Percentiles rank a stretch among this genome's conserved stretches.
phyloP scores from a whole-genome alignment of 441 rosid genomes.

The Populus hybrid region DNA sequence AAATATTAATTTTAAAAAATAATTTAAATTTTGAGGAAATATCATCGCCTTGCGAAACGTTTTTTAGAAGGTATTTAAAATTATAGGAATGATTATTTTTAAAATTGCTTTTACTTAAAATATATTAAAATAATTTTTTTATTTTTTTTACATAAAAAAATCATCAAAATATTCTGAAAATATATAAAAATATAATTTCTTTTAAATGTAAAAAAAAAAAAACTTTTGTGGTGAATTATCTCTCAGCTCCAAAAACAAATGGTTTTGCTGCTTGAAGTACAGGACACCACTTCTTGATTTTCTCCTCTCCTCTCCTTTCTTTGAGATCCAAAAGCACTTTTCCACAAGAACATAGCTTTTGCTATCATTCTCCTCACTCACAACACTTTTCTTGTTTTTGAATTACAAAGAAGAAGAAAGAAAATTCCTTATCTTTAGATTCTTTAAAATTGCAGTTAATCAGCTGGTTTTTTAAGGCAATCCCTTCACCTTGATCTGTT shows the following conservation, averaged over 20 bases:
- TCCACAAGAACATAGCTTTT: background rate
- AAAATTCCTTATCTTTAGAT: slow-evolving; percentile 18
- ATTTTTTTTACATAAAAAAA: no score
- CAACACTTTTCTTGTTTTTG: slow-evolving; percentile 2
- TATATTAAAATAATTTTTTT: no score
- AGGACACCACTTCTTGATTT: background rate
- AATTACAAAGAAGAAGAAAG: background rate
- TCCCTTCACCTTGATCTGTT: slow-evolving; percentile 19
- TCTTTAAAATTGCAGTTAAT: slow-evolving; percentile 24
- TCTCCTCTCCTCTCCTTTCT: background rate
- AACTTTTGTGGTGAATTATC: background rate
- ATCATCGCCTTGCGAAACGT: no score
- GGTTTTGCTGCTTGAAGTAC: background rate
- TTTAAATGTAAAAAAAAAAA: no score
- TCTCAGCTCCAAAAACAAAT: background rate
- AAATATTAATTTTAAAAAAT: no score
- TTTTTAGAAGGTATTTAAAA: no score
- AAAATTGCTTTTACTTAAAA: no score
- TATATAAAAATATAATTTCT: no score
- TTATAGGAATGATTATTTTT: no score
- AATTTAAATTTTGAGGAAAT: no score
- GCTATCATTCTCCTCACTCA: background rate
- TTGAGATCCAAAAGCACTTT: slow-evolving; percentile 30
- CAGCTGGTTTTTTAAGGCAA: background rate
- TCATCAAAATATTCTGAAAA: no score